Conservation (phyloP, 1,139 yeast species). For the Blastobotrys arbuscula region DNA sequence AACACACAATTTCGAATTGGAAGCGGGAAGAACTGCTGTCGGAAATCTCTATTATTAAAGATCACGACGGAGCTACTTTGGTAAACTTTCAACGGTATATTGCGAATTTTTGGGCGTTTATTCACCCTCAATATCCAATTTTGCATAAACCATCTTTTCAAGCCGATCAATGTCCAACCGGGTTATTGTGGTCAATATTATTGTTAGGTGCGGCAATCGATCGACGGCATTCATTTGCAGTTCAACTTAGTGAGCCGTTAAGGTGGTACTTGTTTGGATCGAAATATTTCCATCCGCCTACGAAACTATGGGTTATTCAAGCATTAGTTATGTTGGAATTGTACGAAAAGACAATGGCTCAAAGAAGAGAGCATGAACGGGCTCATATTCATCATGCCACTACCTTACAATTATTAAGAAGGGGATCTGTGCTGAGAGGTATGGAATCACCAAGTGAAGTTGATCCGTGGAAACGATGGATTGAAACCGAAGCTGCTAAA, state of each 20-base stretch:
- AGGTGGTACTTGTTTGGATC: slow-evolving; percentile 57
- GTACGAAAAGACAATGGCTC: slow-evolving; percentile 57
- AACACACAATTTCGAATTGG: slow-evolving; percentile 23
- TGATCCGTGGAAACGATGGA: slow-evolving; percentile 54
- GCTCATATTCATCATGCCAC: slow-evolving; percentile 76
- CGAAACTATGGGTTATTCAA: slow-evolving; percentile 62
- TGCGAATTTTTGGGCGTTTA: slow-evolving; percentile 47
- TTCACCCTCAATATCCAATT: slow-evolving; percentile 58
- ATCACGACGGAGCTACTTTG: slow-evolving; percentile 34
- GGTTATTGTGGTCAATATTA: slow-evolving; percentile 50
- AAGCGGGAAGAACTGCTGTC: slow-evolving; percentile 33
- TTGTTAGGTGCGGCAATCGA: slow-evolving; percentile 47
- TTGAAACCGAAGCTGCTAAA: slow-evolving; percentile 71
- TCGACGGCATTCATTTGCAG: slow-evolving; percentile 37
- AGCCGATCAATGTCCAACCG: slow-evolving; percentile 46
- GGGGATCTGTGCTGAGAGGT: slow-evolving; percentile 56
- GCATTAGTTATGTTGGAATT: slow-evolving; percentile 57
- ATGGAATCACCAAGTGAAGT: slow-evolving; percentile 22
- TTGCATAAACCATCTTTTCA: slow-evolving; percentile 60
- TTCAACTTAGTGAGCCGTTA: slow-evolving; percentile 53
- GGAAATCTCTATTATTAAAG: slow-evolving; percentile 36
- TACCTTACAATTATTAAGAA: slow-evolving; percentile 61
- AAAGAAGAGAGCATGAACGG: slow-evolving; percentile 49
- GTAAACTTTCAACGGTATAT: slow-evolving; percentile 33
- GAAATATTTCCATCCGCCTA: slow-evolving; percentile 51